phyloP scores from a whole-genome alignment of 1,139 yeast species.

The Taphrina betulina region DNA sequence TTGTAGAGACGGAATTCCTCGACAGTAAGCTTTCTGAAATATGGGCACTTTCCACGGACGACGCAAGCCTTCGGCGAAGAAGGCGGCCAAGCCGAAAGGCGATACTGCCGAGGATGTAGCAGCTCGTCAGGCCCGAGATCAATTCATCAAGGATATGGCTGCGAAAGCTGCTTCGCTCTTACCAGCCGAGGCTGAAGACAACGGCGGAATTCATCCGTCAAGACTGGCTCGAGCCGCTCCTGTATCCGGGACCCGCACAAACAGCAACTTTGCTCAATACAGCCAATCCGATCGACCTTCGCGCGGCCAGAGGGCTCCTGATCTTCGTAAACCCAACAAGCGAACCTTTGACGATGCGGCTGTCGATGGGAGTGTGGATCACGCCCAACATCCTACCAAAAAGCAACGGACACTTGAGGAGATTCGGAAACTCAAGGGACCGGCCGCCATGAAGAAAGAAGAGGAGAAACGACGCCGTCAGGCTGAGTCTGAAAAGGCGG shows the following conservation, averaged over 20 bases:
- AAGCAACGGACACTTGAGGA: slow-evolving; percentile 26
- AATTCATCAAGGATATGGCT: slow-evolving; percentile 30
- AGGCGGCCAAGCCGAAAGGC: slow-evolving; percentile 11
- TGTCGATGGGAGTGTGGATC: not conserved
- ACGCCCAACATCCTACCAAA: not conserved
- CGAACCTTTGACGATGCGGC: slow-evolving; percentile 17
- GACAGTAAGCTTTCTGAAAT: no score
- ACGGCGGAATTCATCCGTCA: slow-evolving; percentile 31
- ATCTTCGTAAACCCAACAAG: slow-evolving; percentile 20
- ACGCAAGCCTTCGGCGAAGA: slow-evolving; percentile 25
- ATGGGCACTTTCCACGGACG: slow-evolving; percentile 24
- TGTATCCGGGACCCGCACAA: not conserved
- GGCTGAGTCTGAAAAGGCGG: not conserved
- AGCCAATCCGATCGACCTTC: slow-evolving; percentile 11
- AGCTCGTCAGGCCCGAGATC: slow-evolving; percentile 21
- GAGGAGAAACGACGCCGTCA: slow-evolving; percentile 14
- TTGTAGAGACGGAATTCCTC: no score
- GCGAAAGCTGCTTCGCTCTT: slow-evolving; percentile 20
- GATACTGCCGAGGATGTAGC: slow-evolving; percentile 19
- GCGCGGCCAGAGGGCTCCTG: slow-evolving; percentile 30
- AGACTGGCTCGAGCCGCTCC: slow-evolving; percentile 14
- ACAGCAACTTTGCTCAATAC: not conserved
- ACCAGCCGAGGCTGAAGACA: slow-evolving; percentile 12
- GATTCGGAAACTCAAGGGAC: slow-evolving; percentile 22
- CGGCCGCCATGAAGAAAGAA: slow-evolving; percentile 26